These are phyloP conservation scores for Lunularia cruciata DNA, from an alignment of 225 moss, liverwort and hornwort genomes.

Conservation along the genomic window DNA sequence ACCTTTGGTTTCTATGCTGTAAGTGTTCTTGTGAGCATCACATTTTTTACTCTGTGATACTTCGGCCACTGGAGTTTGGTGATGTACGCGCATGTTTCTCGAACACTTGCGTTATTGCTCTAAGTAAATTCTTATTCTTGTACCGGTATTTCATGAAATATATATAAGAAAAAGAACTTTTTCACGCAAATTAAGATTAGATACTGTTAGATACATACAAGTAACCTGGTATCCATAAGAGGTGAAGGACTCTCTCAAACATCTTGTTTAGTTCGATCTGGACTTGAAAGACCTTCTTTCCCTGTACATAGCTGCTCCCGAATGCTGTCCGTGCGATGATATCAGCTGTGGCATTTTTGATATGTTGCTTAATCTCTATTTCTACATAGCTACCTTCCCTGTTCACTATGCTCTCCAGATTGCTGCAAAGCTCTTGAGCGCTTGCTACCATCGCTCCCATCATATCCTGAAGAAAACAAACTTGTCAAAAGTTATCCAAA, in stretches of 20 bases:
- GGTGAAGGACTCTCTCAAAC: conserved; percentile 14
- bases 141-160: no score
- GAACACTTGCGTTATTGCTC: no score
- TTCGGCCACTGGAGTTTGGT: no score
- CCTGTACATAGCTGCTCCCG: conserved; percentile 40
- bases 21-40: no score
- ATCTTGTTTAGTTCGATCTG: conserved; percentile 24
- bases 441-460: conserved; percentile 31
- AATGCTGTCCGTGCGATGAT: conserved; percentile 48
- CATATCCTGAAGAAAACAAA: conserved; percentile 28
- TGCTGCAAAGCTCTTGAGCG: conserved; percentile 15
- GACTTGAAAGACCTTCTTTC: conserved; percentile 29
- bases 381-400: conserved; percentile 27
- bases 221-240: conserved; percentile 33
- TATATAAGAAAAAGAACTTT: no score
- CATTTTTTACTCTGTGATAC: no score
- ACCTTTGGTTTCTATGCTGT: no score
- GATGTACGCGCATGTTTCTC: no score
- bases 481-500: not conserved
- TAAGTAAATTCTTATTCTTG: no score
- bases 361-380: conserved; percentile 30
- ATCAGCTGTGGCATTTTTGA: conserved; percentile 34
- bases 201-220: conserved; percentile 14
- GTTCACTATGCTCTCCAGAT: conserved; percentile 24
- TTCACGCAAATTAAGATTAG: no score